Evolutionary conservation across 169 alveolate species (phyloP), one percentile per base, ranked within the genome.

Genomic region (Plasmodium fragile): DNA sequence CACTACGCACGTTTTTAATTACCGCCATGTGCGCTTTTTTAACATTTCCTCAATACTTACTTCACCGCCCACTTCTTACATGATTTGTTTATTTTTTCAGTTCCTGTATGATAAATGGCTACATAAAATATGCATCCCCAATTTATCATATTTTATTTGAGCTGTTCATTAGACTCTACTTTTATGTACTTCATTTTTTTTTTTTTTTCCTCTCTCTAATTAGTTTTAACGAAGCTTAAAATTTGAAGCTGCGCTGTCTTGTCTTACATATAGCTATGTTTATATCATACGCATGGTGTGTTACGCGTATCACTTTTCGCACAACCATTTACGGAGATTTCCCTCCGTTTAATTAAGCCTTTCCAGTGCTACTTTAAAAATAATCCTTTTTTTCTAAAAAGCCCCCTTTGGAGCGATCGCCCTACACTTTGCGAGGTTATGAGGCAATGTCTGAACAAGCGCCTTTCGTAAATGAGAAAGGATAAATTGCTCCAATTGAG

Each of bases 11-110:
- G 30, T 28, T 65, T 65, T 65, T 65, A 65, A 65, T 65, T 65
- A 65, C n/a, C 30, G 41, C 75, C n/a, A 22, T 65, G 36, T 65
- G 10, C 75, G n/a, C 32, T 65, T 65, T 65, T 25, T 65, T 65
- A 65, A 65, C 18, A 65, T n/a, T 65, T 65, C n/a, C 2, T 65
- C 36, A 65, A 65, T 4, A 65, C n/a, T 59, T 59, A 18, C 10
- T 65, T 65, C 36, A 22, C 36, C 75, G 36, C 8, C 36, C 32
- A 65, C 32, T 22, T 65, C 22, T 22, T 65, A 65, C 36, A 22
- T 65, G 13, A 25, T 65, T 65, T 65, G 75, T 65, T 65, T 28
- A 65, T 65, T 65, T 65, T 65, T 65, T 65, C 75, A 65, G 75
- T 65, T 65, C 30, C 75, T 65, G 10, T 65, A 18, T 65, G 41